phyloP scores from a whole-genome alignment of 192 early-diverging fungal species.

The Entomortierella lignicola region DNA sequence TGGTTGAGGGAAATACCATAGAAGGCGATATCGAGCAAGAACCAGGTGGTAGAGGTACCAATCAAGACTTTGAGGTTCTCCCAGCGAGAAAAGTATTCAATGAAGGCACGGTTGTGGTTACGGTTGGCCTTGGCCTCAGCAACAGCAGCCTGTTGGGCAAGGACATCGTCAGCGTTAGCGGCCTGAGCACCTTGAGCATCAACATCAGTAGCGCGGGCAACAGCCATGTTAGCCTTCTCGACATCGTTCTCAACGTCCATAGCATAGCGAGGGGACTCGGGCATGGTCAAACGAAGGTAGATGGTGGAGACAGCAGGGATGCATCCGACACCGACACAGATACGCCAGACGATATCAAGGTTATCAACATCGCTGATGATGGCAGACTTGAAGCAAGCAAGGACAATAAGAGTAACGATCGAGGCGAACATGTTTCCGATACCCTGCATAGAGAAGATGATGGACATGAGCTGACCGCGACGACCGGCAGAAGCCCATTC shows the following conservation, averaged over 20 bases:
- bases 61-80: conserved; percentile 84
- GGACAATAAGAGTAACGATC: conserved; percentile 73
- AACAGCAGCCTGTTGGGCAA: conserved; percentile 48
- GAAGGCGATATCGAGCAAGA: conserved; percentile 83
- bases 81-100: conserved; percentile 82
- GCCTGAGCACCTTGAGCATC: conserved; percentile 71
- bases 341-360: conserved; percentile 91
- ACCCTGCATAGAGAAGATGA: conserved; percentile 93
- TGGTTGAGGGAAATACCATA: conserved; percentile 79
- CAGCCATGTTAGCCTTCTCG: conserved; percentile 47
- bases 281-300: conserved; percentile 90
- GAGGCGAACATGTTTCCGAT: conserved; percentile 86
- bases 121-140: conserved; percentile 51
- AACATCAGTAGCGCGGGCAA: conserved; percentile 58
- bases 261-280: conserved; percentile 89
- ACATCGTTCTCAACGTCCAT: conserved; percentile 64
- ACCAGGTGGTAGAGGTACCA: conserved; percentile 82
- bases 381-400: conserved; percentile 73
- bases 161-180: conserved; percentile 61
- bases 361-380: conserved; percentile 71
- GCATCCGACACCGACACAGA: conserved; percentile 82
- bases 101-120: conserved; percentile 69
- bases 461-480: conserved; percentile 85
- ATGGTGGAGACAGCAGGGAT: conserved; percentile 83
- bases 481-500: conserved; percentile 85